phyloP scores from a whole-genome alignment of 192 early-diverging fungal species.

The Mortierella antarctica region DNA sequence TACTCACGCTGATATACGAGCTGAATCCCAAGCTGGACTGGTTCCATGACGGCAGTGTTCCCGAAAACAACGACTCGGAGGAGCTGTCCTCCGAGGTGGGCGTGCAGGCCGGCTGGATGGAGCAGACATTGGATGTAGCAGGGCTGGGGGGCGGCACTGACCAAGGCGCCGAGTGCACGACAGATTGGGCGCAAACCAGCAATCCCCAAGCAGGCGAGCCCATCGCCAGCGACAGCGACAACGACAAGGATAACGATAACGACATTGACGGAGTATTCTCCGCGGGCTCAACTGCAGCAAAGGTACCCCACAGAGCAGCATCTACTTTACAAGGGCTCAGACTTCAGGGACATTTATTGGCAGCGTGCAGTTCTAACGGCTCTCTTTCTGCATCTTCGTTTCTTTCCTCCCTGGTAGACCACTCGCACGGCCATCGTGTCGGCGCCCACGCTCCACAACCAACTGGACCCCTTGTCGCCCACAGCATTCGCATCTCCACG shows the following conservation, averaged over 20 bases:
- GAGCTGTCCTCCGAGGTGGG: slow-evolving; percentile 4
- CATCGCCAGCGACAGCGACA: not conserved
- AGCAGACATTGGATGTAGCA: slow-evolving; percentile 13
- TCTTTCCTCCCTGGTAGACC: no score
- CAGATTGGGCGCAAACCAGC: not conserved
- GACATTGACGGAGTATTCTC: not conserved
- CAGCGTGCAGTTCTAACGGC: no score
- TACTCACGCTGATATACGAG: slow-evolving; percentile 25
- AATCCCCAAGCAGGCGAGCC: not conserved
- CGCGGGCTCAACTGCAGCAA: not conserved
- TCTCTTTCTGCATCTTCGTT: no score
- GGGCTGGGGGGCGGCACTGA: slow-evolving; percentile 1
- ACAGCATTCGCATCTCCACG: no score
- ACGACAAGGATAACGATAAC: not conserved
- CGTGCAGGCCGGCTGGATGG: slow-evolving; percentile 6
- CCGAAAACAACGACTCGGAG: not conserved
- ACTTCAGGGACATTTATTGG: no score
- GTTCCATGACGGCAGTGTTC: slow-evolving; percentile 3
- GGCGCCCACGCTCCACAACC: no score
- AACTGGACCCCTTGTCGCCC: no score
- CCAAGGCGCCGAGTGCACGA: not conserved
- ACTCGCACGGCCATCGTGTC: no score
- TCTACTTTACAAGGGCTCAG: no score
- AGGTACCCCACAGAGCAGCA: not conserved
- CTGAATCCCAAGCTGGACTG: slow-evolving; percentile 27